These are phyloP conservation scores for Arachis stenosperma DNA, from an alignment of 306 rosid species.

Conservation along the genomic window DNA sequence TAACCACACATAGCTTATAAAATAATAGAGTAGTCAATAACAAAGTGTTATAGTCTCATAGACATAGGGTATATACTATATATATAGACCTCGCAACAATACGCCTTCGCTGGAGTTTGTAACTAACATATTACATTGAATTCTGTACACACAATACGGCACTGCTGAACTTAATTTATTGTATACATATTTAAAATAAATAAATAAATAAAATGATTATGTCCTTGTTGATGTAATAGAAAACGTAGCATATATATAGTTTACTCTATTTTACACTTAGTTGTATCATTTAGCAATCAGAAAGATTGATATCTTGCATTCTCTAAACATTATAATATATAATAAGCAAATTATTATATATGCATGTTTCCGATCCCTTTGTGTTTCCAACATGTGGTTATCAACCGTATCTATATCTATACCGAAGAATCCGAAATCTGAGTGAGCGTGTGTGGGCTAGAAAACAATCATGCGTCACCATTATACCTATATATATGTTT, in stretches of 20 bases:
- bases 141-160: not conserved
- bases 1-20: no score
- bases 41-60: no score
- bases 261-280: conserved; percentile 7
- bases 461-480: conserved; percentile 43
- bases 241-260: not conserved
- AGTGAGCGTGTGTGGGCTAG: conserved; percentile 13
- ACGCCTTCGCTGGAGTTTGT: not conserved
- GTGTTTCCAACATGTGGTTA: conserved; percentile 34
- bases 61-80: no score
- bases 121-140: not conserved
- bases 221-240: not conserved
- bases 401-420: conserved; percentile 6
- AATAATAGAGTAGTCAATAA: no score
- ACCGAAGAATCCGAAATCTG: conserved; percentile 14
- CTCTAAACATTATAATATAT: conserved; percentile 9
- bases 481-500: conserved; percentile 19
- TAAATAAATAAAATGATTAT: no score
- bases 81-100: not conserved
- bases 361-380: conserved; percentile 28
- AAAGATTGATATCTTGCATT: not conserved
- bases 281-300: not conserved
- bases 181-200: not conserved
- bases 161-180: not conserved
- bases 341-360: not conserved